Evolutionary conservation across 108 stramenopile genomes (phyloP).

Genomic region (Aurantiochytrium sp.): DNA sequence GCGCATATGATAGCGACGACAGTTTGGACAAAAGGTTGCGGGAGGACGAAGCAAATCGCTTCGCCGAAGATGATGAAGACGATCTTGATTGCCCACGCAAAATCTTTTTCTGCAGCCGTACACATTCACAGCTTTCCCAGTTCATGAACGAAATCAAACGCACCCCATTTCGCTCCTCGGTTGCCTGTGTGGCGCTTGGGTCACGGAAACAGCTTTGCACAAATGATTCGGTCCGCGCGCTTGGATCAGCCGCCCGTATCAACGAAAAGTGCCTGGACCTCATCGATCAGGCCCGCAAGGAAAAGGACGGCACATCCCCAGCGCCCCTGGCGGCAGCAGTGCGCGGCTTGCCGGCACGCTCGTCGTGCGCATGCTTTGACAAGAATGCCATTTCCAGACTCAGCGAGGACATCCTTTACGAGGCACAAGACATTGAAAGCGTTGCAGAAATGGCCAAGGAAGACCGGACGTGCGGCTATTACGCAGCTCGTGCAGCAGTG

Average conservation of each 20-base stretch:
- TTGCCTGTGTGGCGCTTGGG: constrained; percentile 75
- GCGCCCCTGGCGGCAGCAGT: too few relatives aligned
- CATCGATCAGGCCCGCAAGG: constrained; percentile 51
- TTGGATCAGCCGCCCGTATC: constrained; percentile 56
- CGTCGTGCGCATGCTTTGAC: constrained; percentile 57
- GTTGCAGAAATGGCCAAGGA: constrained; percentile 59
- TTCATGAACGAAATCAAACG: constrained; percentile 74
- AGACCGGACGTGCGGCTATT: constrained; percentile 79
- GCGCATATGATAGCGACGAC: neutral
- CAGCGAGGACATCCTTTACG: constrained; percentile 66
- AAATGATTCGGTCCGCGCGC: constrained; percentile 50
- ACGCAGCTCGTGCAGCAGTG: constrained; percentile 70
- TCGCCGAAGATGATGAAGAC: neutral
- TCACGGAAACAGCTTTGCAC: constrained; percentile 75
- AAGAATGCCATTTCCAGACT: constrained; percentile 57
- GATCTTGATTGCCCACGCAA: constrained; percentile 29
- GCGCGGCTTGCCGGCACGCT: neutral
- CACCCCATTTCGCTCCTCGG: constrained; percentile 54
- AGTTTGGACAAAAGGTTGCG: neutral
- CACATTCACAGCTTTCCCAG: constrained; percentile 93
- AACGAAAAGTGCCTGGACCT: constrained; percentile 85
- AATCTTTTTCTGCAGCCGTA: constrained; percentile 78
- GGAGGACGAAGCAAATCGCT: neutral
- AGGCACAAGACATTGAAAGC: constrained; percentile 82
- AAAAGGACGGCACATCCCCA: too few relatives aligned